These are phyloP conservation scores for Globisporangium nodosum DNA, from an alignment of 352 stramenopile species.

Conservation along the genomic window DNA sequence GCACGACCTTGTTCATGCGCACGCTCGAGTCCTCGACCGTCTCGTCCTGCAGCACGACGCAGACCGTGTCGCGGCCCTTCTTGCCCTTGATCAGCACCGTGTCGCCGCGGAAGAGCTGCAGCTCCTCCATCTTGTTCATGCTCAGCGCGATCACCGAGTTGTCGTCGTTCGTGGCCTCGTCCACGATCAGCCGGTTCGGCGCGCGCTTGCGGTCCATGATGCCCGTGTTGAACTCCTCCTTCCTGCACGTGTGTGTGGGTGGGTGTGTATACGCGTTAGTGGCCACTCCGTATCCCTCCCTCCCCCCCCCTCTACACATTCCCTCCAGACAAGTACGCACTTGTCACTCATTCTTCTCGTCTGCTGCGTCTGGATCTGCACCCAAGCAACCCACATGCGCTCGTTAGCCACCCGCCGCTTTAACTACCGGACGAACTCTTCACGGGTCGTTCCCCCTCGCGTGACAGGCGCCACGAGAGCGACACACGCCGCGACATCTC, in stretches of 20 bases:
- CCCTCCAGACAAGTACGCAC: background rate
- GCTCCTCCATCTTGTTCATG: slow-evolving; percentile 97
- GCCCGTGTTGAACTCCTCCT: slow-evolving; percentile 78
- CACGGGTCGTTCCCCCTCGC: too few relatives aligned
- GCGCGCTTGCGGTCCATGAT: slow-evolving; percentile 93
- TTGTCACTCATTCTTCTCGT: background rate
- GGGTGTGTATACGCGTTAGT: background rate
- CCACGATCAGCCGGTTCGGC: slow-evolving; percentile 98
- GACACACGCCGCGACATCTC: too few relatives aligned
- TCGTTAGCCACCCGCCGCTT: too few relatives aligned
- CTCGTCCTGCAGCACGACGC: slow-evolving; percentile 97
- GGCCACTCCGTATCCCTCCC: background rate
- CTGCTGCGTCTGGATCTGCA: background rate
- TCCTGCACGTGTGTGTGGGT: slow-evolving; percentile 21
- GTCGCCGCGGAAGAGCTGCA: slow-evolving; percentile 98
- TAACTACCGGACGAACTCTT: too few relatives aligned
- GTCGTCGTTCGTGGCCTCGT: slow-evolving; percentile 97
- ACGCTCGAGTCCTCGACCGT: slow-evolving; percentile 96
- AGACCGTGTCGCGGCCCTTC: slow-evolving; percentile 97
- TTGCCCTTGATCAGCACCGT: slow-evolving; percentile 99
- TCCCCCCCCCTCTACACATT: background rate
- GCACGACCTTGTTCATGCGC: slow-evolving; percentile 99
- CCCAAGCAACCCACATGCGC: too few relatives aligned
- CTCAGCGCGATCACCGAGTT: slow-evolving; percentile 95
- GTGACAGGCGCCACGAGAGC: too few relatives aligned